These are phyloP conservation scores for Chloranthus sessilifolius DNA, from an alignment of 164 flowering plant genomes.

Conservation along the genomic window DNA sequence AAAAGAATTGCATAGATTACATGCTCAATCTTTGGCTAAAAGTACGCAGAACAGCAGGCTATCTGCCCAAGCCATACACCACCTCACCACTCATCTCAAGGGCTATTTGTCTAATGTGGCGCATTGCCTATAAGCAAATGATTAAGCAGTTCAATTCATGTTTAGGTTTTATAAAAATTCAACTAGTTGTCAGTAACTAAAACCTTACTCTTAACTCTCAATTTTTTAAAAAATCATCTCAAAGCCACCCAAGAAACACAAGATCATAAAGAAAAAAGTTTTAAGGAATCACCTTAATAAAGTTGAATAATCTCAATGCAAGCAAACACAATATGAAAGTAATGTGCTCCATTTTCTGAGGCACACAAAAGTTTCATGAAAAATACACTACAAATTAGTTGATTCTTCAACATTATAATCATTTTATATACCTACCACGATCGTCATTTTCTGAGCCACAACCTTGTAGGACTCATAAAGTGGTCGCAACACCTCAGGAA, in stretches of 20 bases:
- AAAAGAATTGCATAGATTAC: slow-evolving; percentile 37
- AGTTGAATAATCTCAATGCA: background rate
- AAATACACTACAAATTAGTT: too few relatives aligned
- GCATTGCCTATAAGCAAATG: slow-evolving; percentile 54
- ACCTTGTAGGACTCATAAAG: slow-evolving; percentile 87
- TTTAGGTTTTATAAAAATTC: too few relatives aligned
- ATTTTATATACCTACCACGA: slow-evolving; percentile 73
- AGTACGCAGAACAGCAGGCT: slow-evolving; percentile 90
- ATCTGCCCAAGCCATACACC: slow-evolving; percentile 82
- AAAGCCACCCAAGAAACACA: too few relatives aligned
- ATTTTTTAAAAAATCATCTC: too few relatives aligned
- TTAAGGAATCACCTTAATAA: too few relatives aligned
- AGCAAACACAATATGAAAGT: background rate
- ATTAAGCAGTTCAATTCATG: slow-evolving; percentile 2
- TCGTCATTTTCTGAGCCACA: slow-evolving; percentile 88
- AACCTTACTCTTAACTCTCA: too few relatives aligned
- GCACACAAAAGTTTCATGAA: slow-evolving; percentile 10
- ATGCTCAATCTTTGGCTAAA: slow-evolving; percentile 93
- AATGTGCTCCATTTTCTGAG: background rate
- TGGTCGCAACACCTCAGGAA: slow-evolving; percentile 85
- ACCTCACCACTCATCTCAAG: slow-evolving; percentile 91
- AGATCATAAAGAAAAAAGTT: too few relatives aligned
- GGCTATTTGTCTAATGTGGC: slow-evolving; percentile 80
- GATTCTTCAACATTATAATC: too few relatives aligned
- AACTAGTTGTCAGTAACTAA: too few relatives aligned